phyloP scores from a whole-genome alignment of 129 eudicot species.

The sunflower (Helianthus annuus) region DNA sequence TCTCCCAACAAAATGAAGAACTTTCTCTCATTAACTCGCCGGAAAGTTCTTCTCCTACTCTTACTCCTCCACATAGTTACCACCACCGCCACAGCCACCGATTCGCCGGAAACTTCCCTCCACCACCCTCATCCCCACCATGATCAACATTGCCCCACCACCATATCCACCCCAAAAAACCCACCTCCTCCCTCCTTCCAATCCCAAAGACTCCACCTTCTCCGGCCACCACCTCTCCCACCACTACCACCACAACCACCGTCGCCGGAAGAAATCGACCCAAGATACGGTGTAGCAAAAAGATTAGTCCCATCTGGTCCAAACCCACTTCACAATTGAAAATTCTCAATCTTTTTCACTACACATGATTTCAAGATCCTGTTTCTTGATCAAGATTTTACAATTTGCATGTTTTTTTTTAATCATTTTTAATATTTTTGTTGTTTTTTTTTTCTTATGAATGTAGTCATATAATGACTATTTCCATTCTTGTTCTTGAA shows the following conservation, averaged over 20 bases:
- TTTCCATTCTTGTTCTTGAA: conserved; percentile 83
- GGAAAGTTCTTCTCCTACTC: conserved; percentile 5
- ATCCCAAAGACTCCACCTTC: too few species aligned
- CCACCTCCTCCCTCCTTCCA: conserved; percentile 7
- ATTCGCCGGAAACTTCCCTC: conserved; percentile 16
- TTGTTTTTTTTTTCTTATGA: background rate
- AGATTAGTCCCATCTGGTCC: conserved; percentile 96
- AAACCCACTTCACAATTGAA: conserved; percentile 90
- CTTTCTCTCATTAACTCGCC: conserved; percentile 25
- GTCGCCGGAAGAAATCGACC: conserved; percentile 59
- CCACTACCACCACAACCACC: conserved; percentile 35
- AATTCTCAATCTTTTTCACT: conserved; percentile 1
- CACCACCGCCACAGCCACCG: background rate
- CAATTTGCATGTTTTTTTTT: conserved; percentile 1
- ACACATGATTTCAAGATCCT: conserved; percentile 17
- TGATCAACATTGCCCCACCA: conserved; percentile 27
- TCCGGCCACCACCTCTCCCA: conserved; percentile 17
- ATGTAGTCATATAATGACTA: conserved; percentile 22
- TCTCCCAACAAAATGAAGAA: conserved; percentile 32
- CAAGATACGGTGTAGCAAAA: conserved; percentile 82
- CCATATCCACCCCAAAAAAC: conserved; percentile 33
- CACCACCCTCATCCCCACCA: background rate
- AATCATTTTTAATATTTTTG: conserved; percentile 12
- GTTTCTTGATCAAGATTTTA: conserved; percentile 18
- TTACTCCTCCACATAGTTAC: conserved; percentile 33